Percentiles rank a stretch among this genome's conserved stretches.
These are phyloP conservation scores for Leccinellum luteum DNA, from an alignment of 768 basidiomycete genomes.

Conservation along the genomic window DNA sequence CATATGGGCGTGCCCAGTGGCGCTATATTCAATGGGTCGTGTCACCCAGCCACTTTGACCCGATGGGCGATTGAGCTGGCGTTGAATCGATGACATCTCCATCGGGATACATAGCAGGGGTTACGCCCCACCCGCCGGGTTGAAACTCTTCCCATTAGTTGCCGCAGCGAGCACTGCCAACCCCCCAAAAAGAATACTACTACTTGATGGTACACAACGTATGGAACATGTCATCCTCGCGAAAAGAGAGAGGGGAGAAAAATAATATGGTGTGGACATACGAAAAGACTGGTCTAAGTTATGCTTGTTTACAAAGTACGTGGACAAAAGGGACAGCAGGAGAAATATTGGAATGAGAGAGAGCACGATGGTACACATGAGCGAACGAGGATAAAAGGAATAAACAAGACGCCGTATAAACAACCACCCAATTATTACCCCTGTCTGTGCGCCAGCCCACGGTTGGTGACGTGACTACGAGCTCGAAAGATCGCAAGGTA, in stretches of 20 bases:
- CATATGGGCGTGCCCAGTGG: not conserved
- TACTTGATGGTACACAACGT: not conserved
- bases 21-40: not conserved
- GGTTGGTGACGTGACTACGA: conserved; percentile 6
- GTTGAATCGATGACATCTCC: not conserved
- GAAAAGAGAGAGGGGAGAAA: not conserved
- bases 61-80: not conserved
- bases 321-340: not conserved
- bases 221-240: not conserved
- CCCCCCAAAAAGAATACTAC: not conserved
- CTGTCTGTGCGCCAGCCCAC: not conserved
- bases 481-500: conserved; percentile 9
- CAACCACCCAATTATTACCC: not conserved
- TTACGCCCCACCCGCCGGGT: not conserved
- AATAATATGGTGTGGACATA: not conserved
- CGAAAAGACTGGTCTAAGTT: conserved; percentile 2
- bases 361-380: conserved; percentile 17
- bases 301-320: not conserved
- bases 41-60: not conserved
- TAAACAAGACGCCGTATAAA: conserved; percentile 12
- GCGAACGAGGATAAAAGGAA: conserved; percentile 14
- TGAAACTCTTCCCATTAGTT: no score
- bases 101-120: not conserved
- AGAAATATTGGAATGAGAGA: not conserved
- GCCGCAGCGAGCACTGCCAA: not conserved